Percentiles rank a stretch among this genome's conserved stretches.
phyloP scores from a whole-genome alignment of 495 filamentous ascomycete species.

The Zalerion maritima region DNA sequence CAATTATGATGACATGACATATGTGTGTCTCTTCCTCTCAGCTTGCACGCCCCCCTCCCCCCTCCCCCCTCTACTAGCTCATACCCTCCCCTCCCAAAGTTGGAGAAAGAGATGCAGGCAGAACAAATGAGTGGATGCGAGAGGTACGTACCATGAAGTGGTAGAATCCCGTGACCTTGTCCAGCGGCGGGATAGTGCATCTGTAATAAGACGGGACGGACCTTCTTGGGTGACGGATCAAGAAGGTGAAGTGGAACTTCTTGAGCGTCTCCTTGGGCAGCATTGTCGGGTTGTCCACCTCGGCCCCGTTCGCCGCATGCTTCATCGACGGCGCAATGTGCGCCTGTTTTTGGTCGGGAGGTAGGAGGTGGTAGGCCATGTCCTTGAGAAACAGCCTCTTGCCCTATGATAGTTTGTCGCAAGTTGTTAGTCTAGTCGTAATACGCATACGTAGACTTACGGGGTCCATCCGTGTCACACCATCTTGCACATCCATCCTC shows the following conservation, averaged over 20 bases:
- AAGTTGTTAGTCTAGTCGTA: slow-evolving; percentile 14
- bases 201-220: slow-evolving; percentile 88
- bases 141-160: too few species aligned
- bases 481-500: too few species aligned
- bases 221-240: slow-evolving; percentile 81
- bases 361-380: slow-evolving; percentile 77
- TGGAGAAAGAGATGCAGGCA: slow-evolving; percentile 8
- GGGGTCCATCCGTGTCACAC: too few species aligned
- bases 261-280: slow-evolving; percentile 53
- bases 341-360: slow-evolving; percentile 51
- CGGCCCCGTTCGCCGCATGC: slow-evolving; percentile 35
- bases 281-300: slow-evolving; percentile 67
- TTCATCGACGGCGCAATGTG: slow-evolving; percentile 62
- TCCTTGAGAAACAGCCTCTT: slow-evolving; percentile 97
- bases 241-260: slow-evolving; percentile 86
- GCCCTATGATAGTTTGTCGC: slow-evolving; percentile 30
- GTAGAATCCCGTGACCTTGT: slow-evolving; percentile 68
- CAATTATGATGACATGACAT: too few species aligned
- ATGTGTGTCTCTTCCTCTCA: too few species aligned
- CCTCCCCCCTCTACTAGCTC: too few species aligned
- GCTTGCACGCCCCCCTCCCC: too few species aligned
- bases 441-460: too few species aligned
- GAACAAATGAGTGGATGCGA: too few species aligned
- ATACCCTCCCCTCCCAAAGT: slow-evolving; percentile 4
- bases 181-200: slow-evolving; percentile 84